phyloP scores from a whole-genome alignment of 192 early-diverging fungal species.

The Linnemannia exigua region DNA sequence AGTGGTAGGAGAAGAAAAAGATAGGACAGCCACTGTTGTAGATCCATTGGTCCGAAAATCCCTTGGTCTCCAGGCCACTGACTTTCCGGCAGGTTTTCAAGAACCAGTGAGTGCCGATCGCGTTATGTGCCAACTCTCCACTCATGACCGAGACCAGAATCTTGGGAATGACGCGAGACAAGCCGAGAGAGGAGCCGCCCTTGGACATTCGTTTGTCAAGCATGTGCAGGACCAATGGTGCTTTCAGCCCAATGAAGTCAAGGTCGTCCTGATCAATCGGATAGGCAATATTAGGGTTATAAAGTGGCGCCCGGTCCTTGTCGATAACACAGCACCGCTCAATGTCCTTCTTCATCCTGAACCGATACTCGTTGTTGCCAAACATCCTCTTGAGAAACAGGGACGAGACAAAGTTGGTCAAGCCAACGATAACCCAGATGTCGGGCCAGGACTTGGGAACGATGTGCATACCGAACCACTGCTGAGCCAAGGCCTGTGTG shows the following conservation, averaged over 20 bases:
- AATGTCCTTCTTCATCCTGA: conserved; percentile 90
- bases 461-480: conserved; percentile 98
- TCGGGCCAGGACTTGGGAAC: conserved; percentile 80
- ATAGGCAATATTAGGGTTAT: conserved; percentile 70
- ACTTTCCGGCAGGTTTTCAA: conserved; percentile 88
- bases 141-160: conserved; percentile 83
- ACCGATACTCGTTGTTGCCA: conserved; percentile 91
- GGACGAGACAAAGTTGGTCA: conserved; percentile 81
- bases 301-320: conserved; percentile 89
- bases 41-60: conserved; percentile 96
- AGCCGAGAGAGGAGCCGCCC: conserved; percentile 76
- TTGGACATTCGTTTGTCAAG: conserved; percentile 88
- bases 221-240: conserved; percentile 92
- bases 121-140: conserved; percentile 70
- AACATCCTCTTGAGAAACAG: conserved; percentile 86
- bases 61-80: conserved; percentile 82
- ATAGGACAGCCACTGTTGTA: conserved; percentile 92
- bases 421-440: conserved; percentile 88
- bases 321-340: conserved; percentile 85
- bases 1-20: conserved; percentile 84
- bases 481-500: conserved; percentile 79
- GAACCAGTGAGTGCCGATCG: conserved; percentile 79
- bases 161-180: conserved; percentile 85
- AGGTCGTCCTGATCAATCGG: conserved; percentile 69
- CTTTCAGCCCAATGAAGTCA: conserved; percentile 88